Base-by-base conservation (phyloP, 2,329 filamentous ascomycete genomes). In the Triangularia setosa region DNA sequence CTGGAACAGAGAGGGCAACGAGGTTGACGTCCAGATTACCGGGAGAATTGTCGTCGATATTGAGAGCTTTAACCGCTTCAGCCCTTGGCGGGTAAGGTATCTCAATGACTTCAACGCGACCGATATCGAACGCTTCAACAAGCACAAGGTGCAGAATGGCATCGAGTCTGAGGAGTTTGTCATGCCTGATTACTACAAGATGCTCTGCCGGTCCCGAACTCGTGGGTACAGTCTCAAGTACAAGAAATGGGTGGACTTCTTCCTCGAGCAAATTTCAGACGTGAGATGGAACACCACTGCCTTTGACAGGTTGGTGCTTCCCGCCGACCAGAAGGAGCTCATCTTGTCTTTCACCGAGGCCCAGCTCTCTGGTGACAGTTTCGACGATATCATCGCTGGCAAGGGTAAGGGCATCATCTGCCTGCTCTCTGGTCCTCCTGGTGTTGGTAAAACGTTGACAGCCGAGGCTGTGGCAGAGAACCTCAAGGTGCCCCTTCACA, bases 321-420 rank as follows among this genome's bases (percentile, higher is more conserved):
- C 80, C 0, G 68, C 76, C 1, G 79, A 80, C 27, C 77, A 83
- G 61, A 85, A 85, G 72, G 79, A 83, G 44, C 75, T 85, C 9
- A 79, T 84, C 67, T 75, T 80, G 6, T 80, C 81, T 1, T 82
- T 84, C 60, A 81, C 80, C 1, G 76, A 82, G 71, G 78, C 77
- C 4, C 81, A 84, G 72, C 75, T 80, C 52, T 77, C 79, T 33
- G 72, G 76, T 14, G 73, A 72, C 25, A 71, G 68, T 8, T 84
- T 84, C 65, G 81, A 84, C 73, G 82, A 84, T 65, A 75, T 84
- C 63, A 83, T 84, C 70, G 76, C 76, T 9, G 82, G 81, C 58
- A 84, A 85, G 75, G 83, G 76, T 63, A 79, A 78, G 67, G 81
- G 81, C 16, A 79, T 82, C 65, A 82, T 84, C 68, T 78, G 81